Evolutionary conservation across 352 stramenopile species (phyloP), one percentile per base, ranked within the genome.

Genomic region (Phytophthora cajani): DNA sequence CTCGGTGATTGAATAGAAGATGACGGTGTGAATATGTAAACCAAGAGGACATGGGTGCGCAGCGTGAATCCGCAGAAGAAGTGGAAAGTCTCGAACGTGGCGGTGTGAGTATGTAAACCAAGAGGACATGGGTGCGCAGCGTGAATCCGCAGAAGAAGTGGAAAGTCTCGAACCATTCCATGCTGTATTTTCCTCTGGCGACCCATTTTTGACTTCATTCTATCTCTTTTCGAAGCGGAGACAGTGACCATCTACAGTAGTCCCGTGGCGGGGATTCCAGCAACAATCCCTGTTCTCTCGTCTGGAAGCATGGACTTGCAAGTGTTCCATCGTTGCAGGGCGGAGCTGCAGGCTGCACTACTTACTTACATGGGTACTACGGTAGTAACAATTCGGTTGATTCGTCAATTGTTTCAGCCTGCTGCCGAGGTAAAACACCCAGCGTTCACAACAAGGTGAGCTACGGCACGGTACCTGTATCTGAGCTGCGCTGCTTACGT

Each of bases 131-230:
- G 23, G 17, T 27, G 17, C 9, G 44, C n/a, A 8, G 23, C 44
- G 44, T 51, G 17, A 19, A 6, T 51, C 27, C 44, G 17, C 8
- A 67, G 30, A 71, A 74, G 30, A 52, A 7, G 9, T 53, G 12
- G 46, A 67, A 50, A 32, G 36, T 64, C 12, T 64, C 44, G 23
- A 69, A 25, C 0, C 59, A 36, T 42, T 68, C 66, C 21, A 72
- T 50, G 21, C 52, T 63, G 27, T 68, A 68, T 16, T 60, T 33
- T 61, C 5, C 53, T 38, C 25, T 58, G 67, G 3, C 25, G 53
- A 50, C 38, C 19, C 17, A 65, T 47, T 38, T 61, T 19, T 27
- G 14, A 62, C 4, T 1, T 60, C 25, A n/a, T 58, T 68, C 59
- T 36, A 49, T 33, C 17, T 53, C 23, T 56, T 53, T 32, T 72